A percentile compares a stretch with the other conserved stretches of the same genome.
Conservation (phyloP, 2,329 filamentous ascomycete species). For the Aspergillus sp. region DNA sequence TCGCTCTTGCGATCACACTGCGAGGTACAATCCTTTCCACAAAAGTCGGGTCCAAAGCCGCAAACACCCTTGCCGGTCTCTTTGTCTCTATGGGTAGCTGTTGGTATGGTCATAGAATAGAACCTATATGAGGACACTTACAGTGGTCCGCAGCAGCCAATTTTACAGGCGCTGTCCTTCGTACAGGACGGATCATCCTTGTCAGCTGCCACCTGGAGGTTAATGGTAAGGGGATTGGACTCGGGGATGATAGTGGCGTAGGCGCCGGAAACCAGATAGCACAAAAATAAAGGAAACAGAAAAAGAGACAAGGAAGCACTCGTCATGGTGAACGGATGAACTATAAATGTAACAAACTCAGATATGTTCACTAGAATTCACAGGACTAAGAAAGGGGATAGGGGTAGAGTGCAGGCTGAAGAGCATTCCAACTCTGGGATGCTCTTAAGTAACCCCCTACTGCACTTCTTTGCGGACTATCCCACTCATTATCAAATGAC, state of each 20-base stretch:
- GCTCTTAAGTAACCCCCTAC: too few relatives aligned
- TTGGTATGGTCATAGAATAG: neutral
- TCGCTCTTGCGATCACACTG: constrained; percentile 22
- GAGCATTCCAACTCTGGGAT: too few relatives aligned
- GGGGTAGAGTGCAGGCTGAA: too few relatives aligned
- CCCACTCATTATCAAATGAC: too few relatives aligned
- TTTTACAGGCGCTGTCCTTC: constrained; percentile 5
- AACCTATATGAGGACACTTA: neutral
- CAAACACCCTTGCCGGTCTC: constrained; percentile 10
- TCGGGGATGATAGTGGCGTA: neutral
- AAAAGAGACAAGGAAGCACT: neutral
- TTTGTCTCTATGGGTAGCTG: constrained; percentile 2
- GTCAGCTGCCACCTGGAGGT: neutral
- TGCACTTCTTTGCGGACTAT: too few relatives aligned
- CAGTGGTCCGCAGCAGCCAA: constrained; percentile 10
- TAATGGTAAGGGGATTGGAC: too few relatives aligned
- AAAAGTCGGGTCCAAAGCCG: constrained; percentile 16
- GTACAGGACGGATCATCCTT: constrained; percentile 7
- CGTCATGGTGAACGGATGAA: neutral
- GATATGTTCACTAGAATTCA: too few relatives aligned
- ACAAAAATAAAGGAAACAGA: neutral
- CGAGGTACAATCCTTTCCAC: constrained; percentile 15
- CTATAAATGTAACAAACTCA: too few relatives aligned
- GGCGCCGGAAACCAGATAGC: neutral
- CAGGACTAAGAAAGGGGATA: too few relatives aligned